Evolutionary conservation across 163 green algal species (phyloP), one percentile per base, ranked within the genome.

Genomic region (Scenedesmus sp.): DNA sequence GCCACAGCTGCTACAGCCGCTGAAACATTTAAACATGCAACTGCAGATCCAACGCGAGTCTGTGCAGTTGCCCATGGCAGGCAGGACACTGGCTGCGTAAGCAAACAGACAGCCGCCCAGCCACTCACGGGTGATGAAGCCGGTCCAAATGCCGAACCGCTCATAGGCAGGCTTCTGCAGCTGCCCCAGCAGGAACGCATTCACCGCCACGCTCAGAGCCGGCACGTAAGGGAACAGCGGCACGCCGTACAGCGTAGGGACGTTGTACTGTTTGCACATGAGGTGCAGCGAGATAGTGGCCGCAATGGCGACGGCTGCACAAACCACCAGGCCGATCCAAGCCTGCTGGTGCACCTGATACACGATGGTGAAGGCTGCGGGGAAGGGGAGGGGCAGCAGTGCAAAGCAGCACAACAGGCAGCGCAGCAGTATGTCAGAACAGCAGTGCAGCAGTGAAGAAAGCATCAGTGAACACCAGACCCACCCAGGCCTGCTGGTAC

Each of bases 141-240:
- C 84, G 1, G 88, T 95, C 93, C 93, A 95, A 23, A 91, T 92
- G 12, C 84, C 91, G 70, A 95, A 95, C 0, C 93, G 70, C n/a
- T 87, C 15, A 67, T 94, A 95, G 46, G 91, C 89, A 12, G 54
- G 23, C n/a, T 81, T 1, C 34, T 86, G 52, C 18, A 95, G 82
- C 86, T 94, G 91, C 0, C 88, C 91, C 56, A 95, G 79, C 73
- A 95, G 88, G 86, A 95, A 95, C 0, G 70, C 90, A 56, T 95
- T 95, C 56, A 95, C 26, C 0, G 86, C 84, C 13, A 94, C 67
- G 54, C 82, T 92, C 60, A 88, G 66, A 18, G 87, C 91, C 56
- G 93, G 93, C 56, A 92, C 23, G 7, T 81, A 88, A 20, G 93
- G 93, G 88, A 88, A 95, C 7, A 95, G 88, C 6, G 84, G 85